phyloP scores from a whole-genome alignment of 2,329 filamentous ascomycete genomes.

The Penicillium sp. region DNA sequence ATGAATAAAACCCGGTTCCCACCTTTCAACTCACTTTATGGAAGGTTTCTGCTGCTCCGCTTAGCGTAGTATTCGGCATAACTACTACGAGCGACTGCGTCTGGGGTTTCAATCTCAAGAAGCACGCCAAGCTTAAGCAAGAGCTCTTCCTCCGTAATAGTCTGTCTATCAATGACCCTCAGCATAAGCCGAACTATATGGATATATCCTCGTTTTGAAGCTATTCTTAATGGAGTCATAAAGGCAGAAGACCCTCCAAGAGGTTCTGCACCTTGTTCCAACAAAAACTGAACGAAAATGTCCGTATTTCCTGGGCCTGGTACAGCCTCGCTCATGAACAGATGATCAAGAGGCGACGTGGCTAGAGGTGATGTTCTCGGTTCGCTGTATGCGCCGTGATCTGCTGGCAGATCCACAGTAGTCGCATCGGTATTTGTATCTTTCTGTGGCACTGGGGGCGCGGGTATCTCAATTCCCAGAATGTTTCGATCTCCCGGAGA shows the following conservation, averaged over 20 bases:
- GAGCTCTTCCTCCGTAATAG: neutral
- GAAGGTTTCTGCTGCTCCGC: neutral
- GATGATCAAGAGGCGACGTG: neutral
- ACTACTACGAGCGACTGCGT: too few species aligned
- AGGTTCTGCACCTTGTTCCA: neutral
- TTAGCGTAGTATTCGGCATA: neutral
- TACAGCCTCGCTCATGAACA: neutral
- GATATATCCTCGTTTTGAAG: neutral
- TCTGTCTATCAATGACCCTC: neutral
- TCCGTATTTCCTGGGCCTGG: neutral
- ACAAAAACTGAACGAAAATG: neutral
- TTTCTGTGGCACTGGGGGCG: neutral
- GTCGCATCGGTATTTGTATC: neutral
- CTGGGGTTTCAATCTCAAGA: neutral
- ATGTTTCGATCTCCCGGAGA: neutral
- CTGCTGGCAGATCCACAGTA: neutral
- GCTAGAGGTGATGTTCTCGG: neutral
- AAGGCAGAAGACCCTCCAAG: neutral
- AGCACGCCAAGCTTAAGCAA: neutral
- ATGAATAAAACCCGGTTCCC: neutral
- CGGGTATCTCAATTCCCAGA: neutral
- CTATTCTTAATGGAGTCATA: neutral
- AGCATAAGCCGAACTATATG: neutral
- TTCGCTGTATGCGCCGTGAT: neutral
- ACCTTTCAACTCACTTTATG: neutral